Evolutionary conservation across 805 yeast species (phyloP).

Genomic region (Ogataea haglerorum): DNA sequence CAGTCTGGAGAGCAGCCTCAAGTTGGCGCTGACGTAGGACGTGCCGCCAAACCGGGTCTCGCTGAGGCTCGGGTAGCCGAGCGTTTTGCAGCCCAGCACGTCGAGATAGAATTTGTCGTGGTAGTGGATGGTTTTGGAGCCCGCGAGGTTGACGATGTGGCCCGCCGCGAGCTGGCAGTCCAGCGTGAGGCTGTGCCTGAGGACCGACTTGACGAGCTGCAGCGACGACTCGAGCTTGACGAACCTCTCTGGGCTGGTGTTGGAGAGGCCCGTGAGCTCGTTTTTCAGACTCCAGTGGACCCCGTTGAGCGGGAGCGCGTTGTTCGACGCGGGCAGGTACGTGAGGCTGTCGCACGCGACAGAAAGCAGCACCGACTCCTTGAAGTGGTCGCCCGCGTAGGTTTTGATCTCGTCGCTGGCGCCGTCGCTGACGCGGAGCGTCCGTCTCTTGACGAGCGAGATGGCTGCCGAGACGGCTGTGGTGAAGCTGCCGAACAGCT

Average conservation of each 20-base stretch:
- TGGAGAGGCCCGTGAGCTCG: slow-evolving; percentile 42
- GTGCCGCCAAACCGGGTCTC: slow-evolving; percentile 18
- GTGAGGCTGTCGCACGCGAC: slow-evolving; percentile 43
- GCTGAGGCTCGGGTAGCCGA: slow-evolving; percentile 13
- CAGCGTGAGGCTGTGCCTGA: slow-evolving; percentile 45
- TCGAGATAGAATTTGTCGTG: slow-evolving; percentile 78
- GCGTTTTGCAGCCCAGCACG: slow-evolving; percentile 24
- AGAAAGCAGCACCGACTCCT: slow-evolving; percentile 48
- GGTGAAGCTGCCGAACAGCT: slow-evolving; percentile 3
- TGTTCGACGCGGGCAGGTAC: slow-evolving; percentile 29
- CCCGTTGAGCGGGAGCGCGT: slow-evolving; percentile 48
- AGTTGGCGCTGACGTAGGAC: slow-evolving; percentile 28
- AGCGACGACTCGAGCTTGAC: slow-evolving; percentile 34
- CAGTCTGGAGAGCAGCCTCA: slow-evolving; percentile 48
- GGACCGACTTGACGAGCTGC: slow-evolving; percentile 38
- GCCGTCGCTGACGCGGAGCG: slow-evolving; percentile 47
- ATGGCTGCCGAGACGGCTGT: slow-evolving; percentile 44
- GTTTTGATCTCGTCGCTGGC: slow-evolving; percentile 57
- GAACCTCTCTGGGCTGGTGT: slow-evolving; percentile 30
- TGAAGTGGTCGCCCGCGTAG: slow-evolving; percentile 60
- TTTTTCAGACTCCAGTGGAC: slow-evolving; percentile 35
- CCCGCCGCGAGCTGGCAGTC: slow-evolving; percentile 54
- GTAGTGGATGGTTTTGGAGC: slow-evolving; percentile 44
- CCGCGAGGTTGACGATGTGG: slow-evolving; percentile 41
- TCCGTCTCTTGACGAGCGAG: slow-evolving; percentile 54